phyloP scores from a whole-genome alignment of 2,329 filamentous ascomycete genomes.

The Aspergillus pseudoviridinutans region DNA sequence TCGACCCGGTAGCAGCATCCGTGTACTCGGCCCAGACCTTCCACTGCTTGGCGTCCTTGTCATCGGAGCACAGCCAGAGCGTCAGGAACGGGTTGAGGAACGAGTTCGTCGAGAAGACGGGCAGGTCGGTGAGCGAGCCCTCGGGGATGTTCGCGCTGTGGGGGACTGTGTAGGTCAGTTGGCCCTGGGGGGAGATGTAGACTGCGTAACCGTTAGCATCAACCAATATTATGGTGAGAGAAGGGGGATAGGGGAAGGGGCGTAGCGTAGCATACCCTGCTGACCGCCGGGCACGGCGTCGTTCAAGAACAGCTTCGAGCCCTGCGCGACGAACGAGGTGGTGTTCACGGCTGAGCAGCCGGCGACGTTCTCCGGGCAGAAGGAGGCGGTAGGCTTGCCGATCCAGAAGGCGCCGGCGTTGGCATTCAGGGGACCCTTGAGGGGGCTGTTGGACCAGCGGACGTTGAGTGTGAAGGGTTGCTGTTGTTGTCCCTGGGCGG shows the following conservation, averaged over 20 bases:
- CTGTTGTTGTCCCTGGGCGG: not conserved
- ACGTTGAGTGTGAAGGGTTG: constrained; percentile 7
- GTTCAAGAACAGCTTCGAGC: constrained; percentile 3
- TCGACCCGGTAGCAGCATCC: constrained; percentile 3
- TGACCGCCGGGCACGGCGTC: constrained; percentile 5
- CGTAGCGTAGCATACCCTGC: not conserved
- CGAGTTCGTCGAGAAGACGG: not conserved
- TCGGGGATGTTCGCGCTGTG: constrained; percentile 3
- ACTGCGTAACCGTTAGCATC: not conserved
- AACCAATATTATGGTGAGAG: too few relatives aligned
- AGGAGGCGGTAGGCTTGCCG: not conserved
- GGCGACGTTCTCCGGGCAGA: constrained; percentile 1
- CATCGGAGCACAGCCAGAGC: not conserved
- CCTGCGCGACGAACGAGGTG: constrained; percentile 1
- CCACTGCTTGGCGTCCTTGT: not conserved
- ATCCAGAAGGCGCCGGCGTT: constrained; percentile 3
- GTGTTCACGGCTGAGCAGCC: not conserved
- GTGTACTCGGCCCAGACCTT: constrained; percentile 2
- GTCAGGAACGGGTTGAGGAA: constrained; percentile 7
- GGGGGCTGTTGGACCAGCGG: constrained; percentile 8
- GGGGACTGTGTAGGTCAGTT: constrained; percentile 3
- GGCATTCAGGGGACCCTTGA: not conserved
- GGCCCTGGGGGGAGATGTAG: constrained; percentile 4
- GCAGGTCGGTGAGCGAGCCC: not conserved
- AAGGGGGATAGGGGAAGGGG: too few relatives aligned